A percentile compares a stretch with the other conserved stretches of the same genome.
These are phyloP conservation scores for Grosmannia penicillata DNA, from an alignment of 2,329 filamentous ascomycete species.

Conservation along the genomic window DNA sequence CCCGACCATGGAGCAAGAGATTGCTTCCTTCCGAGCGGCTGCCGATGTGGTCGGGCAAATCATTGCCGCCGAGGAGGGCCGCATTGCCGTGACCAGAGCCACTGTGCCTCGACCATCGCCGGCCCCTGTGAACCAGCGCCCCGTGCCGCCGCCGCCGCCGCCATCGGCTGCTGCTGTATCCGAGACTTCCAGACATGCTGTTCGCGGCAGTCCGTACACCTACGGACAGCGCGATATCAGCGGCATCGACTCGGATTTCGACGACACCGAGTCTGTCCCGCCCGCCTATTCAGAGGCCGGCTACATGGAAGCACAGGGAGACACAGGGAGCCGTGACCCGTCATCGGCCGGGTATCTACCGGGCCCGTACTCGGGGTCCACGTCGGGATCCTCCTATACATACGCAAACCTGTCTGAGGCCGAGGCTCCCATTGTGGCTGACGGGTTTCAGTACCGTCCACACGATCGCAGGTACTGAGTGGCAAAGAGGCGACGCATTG, in stretches of 20 bases:
- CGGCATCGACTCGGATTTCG: conserved; percentile 7
- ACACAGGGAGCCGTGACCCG: too few species aligned
- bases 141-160: not conserved
- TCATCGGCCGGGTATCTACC: too few species aligned
- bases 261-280: conserved; percentile 24
- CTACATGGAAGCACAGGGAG: too few species aligned
- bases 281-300: conserved; percentile 25
- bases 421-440: conserved; percentile 22
- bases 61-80: conserved; percentile 27
- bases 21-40: conserved; percentile 30
- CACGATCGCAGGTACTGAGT: conserved; percentile 14
- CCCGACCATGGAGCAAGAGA: conserved; percentile 31
- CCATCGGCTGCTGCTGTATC: not conserved
- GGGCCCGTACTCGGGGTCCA: not conserved
- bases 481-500: too few species aligned
- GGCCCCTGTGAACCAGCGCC: too few species aligned
- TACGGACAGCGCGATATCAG: conserved; percentile 3
- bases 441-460: conserved; percentile 26
- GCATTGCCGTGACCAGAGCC: not conserved
- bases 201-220: not conserved
- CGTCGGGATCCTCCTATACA: not conserved
- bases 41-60: conserved; percentile 30
- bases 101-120: not conserved
- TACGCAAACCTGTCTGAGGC: conserved; percentile 6
- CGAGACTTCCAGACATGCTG: not conserved